Conservation (phyloP, 495 filamentous ascomycete genomes). For the Evernia prunastri region DNA sequence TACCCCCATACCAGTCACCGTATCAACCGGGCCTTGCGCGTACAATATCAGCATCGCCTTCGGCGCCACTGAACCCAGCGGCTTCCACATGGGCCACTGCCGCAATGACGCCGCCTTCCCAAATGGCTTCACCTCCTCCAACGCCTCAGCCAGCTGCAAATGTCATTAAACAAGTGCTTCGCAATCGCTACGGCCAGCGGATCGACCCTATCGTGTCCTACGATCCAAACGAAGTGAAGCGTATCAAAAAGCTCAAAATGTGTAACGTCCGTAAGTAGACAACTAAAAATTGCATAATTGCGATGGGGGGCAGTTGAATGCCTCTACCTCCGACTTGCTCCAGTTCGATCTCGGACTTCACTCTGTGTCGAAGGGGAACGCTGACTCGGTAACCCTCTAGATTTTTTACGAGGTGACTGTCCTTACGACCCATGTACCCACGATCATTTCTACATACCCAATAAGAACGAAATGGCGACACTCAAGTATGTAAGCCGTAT, state of each 20-base stretch:
- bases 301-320: neutral
- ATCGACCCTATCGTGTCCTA: constrained; percentile 55
- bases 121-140: constrained; percentile 20
- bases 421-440: constrained; percentile 67
- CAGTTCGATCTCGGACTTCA: neutral
- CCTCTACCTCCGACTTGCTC: neutral
- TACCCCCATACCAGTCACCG: constrained; percentile 34
- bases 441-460: constrained; percentile 65
- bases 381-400: neutral
- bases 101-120: constrained; percentile 29
- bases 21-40: constrained; percentile 30
- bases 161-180: constrained; percentile 48
- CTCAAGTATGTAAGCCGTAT: constrained; percentile 67
- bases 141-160: constrained; percentile 37
- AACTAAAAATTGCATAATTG: neutral
- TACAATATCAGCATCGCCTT: constrained; percentile 15
- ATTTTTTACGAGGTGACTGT: constrained; percentile 67
- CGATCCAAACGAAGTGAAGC: constrained; percentile 52
- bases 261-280: constrained; percentile 64
- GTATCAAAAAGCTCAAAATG: constrained; percentile 63
- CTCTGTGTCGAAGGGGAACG: neutral
- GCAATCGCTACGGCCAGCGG: constrained; percentile 69
- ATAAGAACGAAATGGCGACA: constrained; percentile 56
- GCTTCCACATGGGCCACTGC: constrained; percentile 34
- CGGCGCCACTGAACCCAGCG: constrained; percentile 34